Evolutionary conservation across 1,139 yeast species (phyloP), one percentile per base, ranked within the genome.

Genomic region (Geotrichum bryndzae): DNA sequence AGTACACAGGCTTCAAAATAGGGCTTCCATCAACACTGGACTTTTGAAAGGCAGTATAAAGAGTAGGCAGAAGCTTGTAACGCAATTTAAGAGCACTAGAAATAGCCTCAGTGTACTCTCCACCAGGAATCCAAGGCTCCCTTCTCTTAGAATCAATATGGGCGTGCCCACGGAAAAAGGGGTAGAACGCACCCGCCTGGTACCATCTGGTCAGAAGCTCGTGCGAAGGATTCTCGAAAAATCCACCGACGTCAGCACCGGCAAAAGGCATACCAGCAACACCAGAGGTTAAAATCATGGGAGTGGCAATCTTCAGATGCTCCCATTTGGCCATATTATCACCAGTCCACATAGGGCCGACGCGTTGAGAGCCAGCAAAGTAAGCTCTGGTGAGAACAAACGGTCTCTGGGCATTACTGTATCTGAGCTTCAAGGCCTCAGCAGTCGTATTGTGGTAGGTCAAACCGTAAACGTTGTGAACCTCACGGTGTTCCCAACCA

Each of bases 201-300:
- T 92, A 92, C 99, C 99, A 94, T 69, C 99, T 81, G 0, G 90
- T 83, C 65, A 90, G 77, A 64, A 95, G 75, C 69, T 94, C 98
- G 52, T 82, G 80, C 1, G 85, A 77, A 0, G 99, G 99, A 72
- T 94, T 83, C 7, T 96, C 96, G 70, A 91, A 91, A 72, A 95
- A 94, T 0, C 99, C 99, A 45, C 97, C 98, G 51, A 94, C 95
- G 76, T 94, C 99, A 3, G 97, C 95, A 6, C 99, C 99, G 3
- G 89, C 83, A 76, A 92, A 92, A 46, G 97, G 96, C 87, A 86
- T 86, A 5, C 97, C 97, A 0, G 84, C 89, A 52, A 90, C 78
- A 57, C 92, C 91, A 65, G 87, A 82, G 3, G 96, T 88, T 63
- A 94, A 77, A 29, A 90, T 75, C 96, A 91, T 92, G 7, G 98